A percentile compares a stretch with the other conserved stretches of the same genome.
Conservation (phyloP, 2,329 filamentous ascomycete species). For the Fusarium siculi region DNA sequence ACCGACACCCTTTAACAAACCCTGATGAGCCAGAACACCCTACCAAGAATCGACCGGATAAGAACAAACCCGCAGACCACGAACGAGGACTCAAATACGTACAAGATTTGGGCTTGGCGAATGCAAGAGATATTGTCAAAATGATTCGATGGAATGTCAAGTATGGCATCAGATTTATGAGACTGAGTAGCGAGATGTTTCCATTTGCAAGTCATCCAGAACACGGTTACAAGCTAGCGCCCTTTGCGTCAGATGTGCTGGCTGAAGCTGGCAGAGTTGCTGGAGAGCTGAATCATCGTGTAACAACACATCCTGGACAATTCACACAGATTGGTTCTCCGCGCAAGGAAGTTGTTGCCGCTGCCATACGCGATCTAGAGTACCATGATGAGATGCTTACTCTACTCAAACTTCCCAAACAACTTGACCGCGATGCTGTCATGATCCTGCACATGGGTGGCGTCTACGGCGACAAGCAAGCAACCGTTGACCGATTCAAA, state of each 20-base stretch:
- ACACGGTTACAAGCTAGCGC: constrained; percentile 85
- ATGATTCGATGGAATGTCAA: constrained; percentile 93
- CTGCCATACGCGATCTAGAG: constrained; percentile 81
- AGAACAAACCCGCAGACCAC: constrained; percentile 72
- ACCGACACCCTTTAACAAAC: constrained; percentile 83
- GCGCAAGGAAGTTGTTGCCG: constrained; percentile 78
- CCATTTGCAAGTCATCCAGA: constrained; percentile 91
- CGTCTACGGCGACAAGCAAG: constrained; percentile 85
- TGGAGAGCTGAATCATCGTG: constrained; percentile 80
- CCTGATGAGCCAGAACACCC: constrained; percentile 80
- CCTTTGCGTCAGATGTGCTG: constrained; percentile 83
- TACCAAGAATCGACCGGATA: constrained; percentile 88
- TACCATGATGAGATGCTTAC: constrained; percentile 89
- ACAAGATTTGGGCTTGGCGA: constrained; percentile 80
- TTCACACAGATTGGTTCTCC: constrained; percentile 94
- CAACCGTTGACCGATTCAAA: constrained; percentile 81
- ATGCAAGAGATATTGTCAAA: constrained; percentile 84
- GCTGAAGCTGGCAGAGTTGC: constrained; percentile 81
- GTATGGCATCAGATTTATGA: constrained; percentile 92
- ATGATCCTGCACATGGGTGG: constrained; percentile 97
- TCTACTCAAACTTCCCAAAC: constrained; percentile 79
- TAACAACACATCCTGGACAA: constrained; percentile 92
- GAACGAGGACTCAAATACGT: constrained; percentile 78
- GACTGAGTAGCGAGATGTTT: constrained; percentile 95
- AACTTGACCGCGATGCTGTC: constrained; percentile 85